These are phyloP conservation scores for Adansonia madagascariensis DNA, from an alignment of 441 rosid species.

Conservation along the genomic window DNA sequence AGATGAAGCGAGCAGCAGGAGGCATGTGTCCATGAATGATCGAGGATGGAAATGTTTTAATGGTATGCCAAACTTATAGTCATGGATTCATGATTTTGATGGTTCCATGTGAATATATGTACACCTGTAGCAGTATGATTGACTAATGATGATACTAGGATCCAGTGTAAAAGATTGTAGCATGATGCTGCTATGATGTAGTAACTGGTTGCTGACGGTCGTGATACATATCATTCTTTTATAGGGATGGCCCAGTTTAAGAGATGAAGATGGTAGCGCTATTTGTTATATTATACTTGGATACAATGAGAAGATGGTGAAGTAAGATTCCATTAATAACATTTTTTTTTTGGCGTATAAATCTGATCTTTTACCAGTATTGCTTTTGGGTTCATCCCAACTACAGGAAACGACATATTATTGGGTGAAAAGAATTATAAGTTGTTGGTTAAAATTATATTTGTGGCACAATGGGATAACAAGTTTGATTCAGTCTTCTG, in stretches of 20 bases:
- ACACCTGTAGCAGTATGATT: not conserved
- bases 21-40: not conserved
- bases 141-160: not conserved
- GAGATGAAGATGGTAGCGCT: not conserved
- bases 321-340: not conserved
- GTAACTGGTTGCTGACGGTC: not conserved
- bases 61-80: not conserved
- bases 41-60: constrained; percentile 1
- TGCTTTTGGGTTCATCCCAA: not conserved
- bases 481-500: not conserved
- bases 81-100: constrained; percentile 15
- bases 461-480: not conserved
- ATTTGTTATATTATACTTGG: not conserved
- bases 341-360: not conserved
- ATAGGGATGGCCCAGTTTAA: not conserved
- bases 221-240: not conserved
- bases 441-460: constrained; percentile 7
- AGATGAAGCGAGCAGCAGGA: not conserved
- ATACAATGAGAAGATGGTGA: not conserved
- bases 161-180: not conserved
- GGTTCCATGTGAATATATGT: not conserved
- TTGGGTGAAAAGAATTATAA: not conserved
- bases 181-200: not conserved
- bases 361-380: not conserved
- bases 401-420: not conserved